These are phyloP conservation scores for Tetrahymena thermophila DNA, from an alignment of 73 alveolate species.

Conservation along the genomic window DNA sequence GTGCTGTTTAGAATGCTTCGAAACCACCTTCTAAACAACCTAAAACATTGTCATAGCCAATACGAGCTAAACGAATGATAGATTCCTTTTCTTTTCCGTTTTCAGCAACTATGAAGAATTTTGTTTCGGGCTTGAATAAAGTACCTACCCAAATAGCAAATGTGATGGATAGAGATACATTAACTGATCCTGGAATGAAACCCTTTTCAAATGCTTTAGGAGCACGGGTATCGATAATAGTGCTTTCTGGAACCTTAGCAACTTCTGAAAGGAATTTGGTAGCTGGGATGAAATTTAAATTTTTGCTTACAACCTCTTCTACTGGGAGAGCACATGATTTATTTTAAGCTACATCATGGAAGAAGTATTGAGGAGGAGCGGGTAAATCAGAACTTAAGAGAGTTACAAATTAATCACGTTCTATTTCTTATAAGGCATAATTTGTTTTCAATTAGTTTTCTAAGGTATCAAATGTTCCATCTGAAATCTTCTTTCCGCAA, in stretches of 20 bases:
- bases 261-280: neutral
- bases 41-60: slow-evolving; percentile 40
- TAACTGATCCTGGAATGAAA: slow-evolving; percentile 22
- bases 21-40: slow-evolving; percentile 48
- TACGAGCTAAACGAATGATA: slow-evolving; percentile 32
- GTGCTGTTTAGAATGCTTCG: slow-evolving; percentile 16
- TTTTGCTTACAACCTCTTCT: neutral
- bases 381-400: slow-evolving; percentile 23
- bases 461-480: slow-evolving; percentile 30
- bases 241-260: neutral
- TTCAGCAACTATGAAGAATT: slow-evolving; percentile 32
- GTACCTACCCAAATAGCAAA: slow-evolving; percentile 47
- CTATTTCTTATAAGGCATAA: slow-evolving; percentile 24
- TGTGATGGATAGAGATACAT: slow-evolving; percentile 16
- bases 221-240: neutral
- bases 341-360: slow-evolving; percentile 42
- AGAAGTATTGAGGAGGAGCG: slow-evolving; percentile 45
- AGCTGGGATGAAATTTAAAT: neutral
- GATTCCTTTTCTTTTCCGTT: slow-evolving; percentile 42
- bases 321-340: slow-evolving; percentile 16
- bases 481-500: slow-evolving; percentile 46
- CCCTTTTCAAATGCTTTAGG: slow-evolving; percentile 18
- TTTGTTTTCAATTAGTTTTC: slow-evolving; percentile 21
- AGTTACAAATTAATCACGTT: slow-evolving; percentile 22
- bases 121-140: slow-evolving; percentile 21